Evolutionary conservation across 805 yeast genomes (phyloP).

Genomic region (Millerozyma miso): DNA sequence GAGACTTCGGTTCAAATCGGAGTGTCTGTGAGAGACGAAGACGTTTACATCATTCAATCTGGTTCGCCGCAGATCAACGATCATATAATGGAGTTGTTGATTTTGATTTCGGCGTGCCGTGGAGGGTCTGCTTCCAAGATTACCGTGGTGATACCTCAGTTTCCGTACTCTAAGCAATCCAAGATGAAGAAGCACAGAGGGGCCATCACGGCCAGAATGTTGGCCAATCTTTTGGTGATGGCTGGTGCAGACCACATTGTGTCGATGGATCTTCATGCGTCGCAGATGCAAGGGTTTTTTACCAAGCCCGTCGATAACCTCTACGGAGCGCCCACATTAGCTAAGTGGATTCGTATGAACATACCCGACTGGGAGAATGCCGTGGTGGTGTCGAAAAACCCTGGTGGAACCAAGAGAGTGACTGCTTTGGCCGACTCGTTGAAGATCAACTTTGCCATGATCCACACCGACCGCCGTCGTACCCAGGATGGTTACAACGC

Average conservation of each 20-base stretch:
- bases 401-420: conserved; percentile 98
- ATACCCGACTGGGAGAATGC: conserved; percentile 81
- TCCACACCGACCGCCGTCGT: conserved; percentile 96
- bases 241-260: conserved; percentile 99
- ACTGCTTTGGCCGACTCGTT: conserved; percentile 96
- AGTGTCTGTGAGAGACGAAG: conserved; percentile 93
- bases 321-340: conserved; percentile 94
- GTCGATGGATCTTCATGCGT: conserved; percentile 93
- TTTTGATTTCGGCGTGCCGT: conserved; percentile 89
- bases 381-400: conserved; percentile 97
- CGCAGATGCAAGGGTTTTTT: conserved; percentile 99
- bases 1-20: conserved; percentile 97
- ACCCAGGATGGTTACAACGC: conserved; percentile 56
- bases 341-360: conserved; percentile 91
- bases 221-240: conserved; percentile 91
- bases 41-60: conserved; percentile 86
- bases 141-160: conserved; percentile 95
- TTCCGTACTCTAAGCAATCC: conserved; percentile 94
- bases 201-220: conserved; percentile 97
- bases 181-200: conserved; percentile 99
- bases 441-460: conserved; percentile 97
- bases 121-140: conserved; percentile 98
- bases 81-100: conserved; percentile 92
- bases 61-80: conserved; percentile 88
- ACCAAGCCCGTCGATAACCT: conserved; percentile 95